Evolutionary conservation across 768 basidiomycete species (phyloP), one percentile per base, ranked within the genome.

Genomic region (Tricholoma sp.): DNA sequence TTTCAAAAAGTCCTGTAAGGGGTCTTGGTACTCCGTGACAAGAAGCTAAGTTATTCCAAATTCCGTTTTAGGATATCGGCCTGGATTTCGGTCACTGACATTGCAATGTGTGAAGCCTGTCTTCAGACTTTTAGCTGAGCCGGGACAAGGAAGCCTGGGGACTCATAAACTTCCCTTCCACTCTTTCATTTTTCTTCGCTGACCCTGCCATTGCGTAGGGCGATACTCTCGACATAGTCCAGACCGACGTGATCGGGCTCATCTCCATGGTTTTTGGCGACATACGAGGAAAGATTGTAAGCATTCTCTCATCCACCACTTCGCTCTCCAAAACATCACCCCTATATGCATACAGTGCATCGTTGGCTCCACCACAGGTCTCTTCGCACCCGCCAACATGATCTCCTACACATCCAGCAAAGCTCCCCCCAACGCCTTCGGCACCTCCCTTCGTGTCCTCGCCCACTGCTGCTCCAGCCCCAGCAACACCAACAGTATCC

Each of bases 261-360:
- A 59, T 66, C 24, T 54, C 67, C 3, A 56, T 66, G 16, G 58
- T 67, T 32, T n/a, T 56, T 70, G 39, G 60, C 70, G 2, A 65
- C 66, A 57, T 72, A 61, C 45, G 69, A 71, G 69, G 71, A 10
- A 71, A 65, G 35, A 72, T 71, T 34, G 71, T 72, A 27, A 24
- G 68, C 60, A 10, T 3, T 39, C 12, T 12, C 19, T 19, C n/a
- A 47, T 11, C 29, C 2, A 2, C 45, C 19, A 18, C 1, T 4
- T 16, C 1, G 27, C n/a, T 16, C 16, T 29, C 14, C 10, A 24
- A 12, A 46, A 49, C 5, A 6, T 49, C 22, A 50, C 47, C 11
- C n/a, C 29, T 5, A 5, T 18, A 34, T 14, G 1, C 12, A 12
- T n/a, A 5, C 21, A 73, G 72, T 71, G 69, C 54, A 64, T 71